phyloP scores from a whole-genome alignment of 2,329 filamentous ascomycete genomes.

The Davidsoniella neocaledoniae region DNA sequence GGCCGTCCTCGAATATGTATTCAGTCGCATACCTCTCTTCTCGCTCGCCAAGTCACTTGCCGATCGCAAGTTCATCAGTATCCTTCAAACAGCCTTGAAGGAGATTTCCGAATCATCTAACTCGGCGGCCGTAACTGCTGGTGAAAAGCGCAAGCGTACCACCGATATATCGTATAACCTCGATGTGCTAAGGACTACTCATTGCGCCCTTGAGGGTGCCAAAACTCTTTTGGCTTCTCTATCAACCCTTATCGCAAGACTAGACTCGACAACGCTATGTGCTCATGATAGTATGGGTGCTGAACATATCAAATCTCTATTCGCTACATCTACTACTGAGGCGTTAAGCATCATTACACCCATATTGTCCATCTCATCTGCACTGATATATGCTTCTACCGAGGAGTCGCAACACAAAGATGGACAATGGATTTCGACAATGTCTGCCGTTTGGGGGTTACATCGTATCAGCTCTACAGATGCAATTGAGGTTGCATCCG shows the following conservation, averaged over 20 bases:
- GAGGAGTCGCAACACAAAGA: constrained; percentile 22
- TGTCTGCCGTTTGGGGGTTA: constrained; percentile 34
- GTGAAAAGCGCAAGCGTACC: constrained; percentile 30
- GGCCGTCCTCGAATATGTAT: constrained; percentile 43
- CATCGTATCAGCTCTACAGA: constrained; percentile 34
- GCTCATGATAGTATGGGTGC: constrained; percentile 34
- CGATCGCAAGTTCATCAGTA: constrained; percentile 48
- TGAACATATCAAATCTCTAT: constrained; percentile 41
- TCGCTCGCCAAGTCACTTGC: constrained; percentile 55
- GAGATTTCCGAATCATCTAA: constrained; percentile 29
- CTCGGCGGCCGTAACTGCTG: constrained; percentile 14
- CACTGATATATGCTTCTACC: constrained; percentile 20
- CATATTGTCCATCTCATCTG: constrained; percentile 28
- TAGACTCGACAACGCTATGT: constrained; percentile 22
- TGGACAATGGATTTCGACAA: constrained; percentile 30
- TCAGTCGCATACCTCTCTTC: constrained; percentile 49
- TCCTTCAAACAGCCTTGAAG: constrained; percentile 48
- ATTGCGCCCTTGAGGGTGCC: constrained; percentile 29
- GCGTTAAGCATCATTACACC: constrained; percentile 28
- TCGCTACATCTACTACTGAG: constrained; percentile 32
- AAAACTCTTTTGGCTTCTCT: constrained; percentile 32
- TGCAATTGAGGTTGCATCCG: constrained; percentile 29
- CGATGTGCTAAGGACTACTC: constrained; percentile 21
- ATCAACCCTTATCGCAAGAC: constrained; percentile 28
- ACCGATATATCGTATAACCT: constrained; percentile 9